Conservation (phyloP, 306 rosid species). For the Oxytropis ochrocephala region DNA sequence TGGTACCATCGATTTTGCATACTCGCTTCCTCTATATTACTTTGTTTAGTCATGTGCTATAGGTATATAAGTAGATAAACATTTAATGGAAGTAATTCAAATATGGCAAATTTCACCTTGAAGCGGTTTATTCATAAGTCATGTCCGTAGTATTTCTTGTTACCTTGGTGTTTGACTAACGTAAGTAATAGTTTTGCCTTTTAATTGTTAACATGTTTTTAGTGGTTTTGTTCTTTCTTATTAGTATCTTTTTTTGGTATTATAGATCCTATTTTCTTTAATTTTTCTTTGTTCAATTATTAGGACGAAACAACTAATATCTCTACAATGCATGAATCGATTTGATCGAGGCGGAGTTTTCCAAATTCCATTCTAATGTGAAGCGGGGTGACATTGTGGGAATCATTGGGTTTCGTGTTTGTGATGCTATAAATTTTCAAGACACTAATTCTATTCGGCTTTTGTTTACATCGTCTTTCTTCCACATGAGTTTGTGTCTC, state of each 20-base stretch:
- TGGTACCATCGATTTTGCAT: background rate
- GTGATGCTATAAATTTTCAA: background rate
- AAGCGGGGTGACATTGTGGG: conserved; percentile 92
- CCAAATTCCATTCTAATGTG: conserved; percentile 59
- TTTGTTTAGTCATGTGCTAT: background rate
- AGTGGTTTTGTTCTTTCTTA: too few relatives aligned
- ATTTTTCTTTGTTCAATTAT: too few relatives aligned
- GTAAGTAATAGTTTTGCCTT: too few relatives aligned
- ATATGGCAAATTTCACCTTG: too few relatives aligned
- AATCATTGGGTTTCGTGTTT: conserved; percentile 83
- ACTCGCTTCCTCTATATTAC: background rate
- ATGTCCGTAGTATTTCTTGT: too few relatives aligned
- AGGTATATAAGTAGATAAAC: background rate
- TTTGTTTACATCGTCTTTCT: background rate
- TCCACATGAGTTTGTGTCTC: background rate
- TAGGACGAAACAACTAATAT: too few relatives aligned
- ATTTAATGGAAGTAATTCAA: background rate
- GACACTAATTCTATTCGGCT: background rate
- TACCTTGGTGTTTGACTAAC: too few relatives aligned
- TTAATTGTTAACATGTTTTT: too few relatives aligned
- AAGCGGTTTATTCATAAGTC: too few relatives aligned
- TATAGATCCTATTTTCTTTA: too few relatives aligned
- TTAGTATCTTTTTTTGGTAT: too few relatives aligned
- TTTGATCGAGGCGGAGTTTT: conserved; percentile 61
- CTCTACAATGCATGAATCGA: too few relatives aligned